phyloP scores from a whole-genome alignment of 179 eudicot species.

The Beta corolliflora region DNA sequence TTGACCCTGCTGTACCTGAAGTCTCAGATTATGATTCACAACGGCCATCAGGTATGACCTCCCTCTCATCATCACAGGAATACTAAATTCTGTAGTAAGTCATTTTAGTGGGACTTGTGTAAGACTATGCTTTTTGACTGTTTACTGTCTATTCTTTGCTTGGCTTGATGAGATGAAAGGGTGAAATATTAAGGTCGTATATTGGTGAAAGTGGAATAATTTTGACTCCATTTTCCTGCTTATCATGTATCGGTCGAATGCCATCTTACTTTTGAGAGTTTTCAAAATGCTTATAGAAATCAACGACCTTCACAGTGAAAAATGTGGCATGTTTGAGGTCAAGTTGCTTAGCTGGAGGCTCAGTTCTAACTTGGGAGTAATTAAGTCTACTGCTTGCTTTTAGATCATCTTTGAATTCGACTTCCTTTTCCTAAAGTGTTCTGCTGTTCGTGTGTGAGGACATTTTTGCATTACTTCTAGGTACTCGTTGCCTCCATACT shows the following conservation, averaged over 20 bases:
- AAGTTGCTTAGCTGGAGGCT: neutral
- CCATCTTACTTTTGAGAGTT: neutral
- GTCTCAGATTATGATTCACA: neutral
- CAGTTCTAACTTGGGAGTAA: neutral
- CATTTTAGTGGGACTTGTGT: conserved; percentile 5
- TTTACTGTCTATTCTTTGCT: neutral
- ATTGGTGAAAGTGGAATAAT: conserved; percentile 16
- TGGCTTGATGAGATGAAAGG: neutral
- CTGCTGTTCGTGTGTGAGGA: neutral
- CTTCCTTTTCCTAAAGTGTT: neutral
- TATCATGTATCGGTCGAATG: neutral
- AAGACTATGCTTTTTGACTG: too few relatives aligned
- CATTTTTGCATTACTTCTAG: neutral
- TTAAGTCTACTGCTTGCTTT: neutral
- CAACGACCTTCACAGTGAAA: neutral
- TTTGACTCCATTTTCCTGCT: neutral
- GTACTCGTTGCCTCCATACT: neutral
- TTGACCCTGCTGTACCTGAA: conserved; percentile 10
- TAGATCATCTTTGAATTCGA: neutral
- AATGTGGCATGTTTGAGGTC: neutral
- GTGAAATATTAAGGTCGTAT: neutral
- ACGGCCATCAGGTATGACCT: neutral
- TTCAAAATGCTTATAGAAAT: neutral
- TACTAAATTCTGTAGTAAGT: neutral
- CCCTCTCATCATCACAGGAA: conserved; percentile 15